A percentile compares a stretch with the other conserved stretches of the same genome.
Evolutionary conservation across 345 rosid species (phyloP).

Genomic region (Euphorbia pulcherrima): DNA sequence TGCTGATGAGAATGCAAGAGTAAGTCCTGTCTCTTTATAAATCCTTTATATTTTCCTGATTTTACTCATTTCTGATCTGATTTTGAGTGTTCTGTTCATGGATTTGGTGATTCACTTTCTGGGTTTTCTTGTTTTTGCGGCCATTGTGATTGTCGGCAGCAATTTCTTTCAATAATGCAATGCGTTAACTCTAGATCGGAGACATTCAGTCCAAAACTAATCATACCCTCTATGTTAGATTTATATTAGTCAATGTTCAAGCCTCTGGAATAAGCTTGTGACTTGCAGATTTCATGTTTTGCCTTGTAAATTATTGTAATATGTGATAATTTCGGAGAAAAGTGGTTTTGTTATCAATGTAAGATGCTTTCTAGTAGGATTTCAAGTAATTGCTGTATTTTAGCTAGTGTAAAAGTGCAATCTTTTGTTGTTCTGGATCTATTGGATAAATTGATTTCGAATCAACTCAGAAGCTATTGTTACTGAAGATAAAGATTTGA

Average conservation of each 20-base stretch:
- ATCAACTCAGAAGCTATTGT: too few relatives aligned
- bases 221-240: too few relatives aligned
- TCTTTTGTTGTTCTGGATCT: conserved; percentile 4
- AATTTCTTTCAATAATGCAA: too few relatives aligned
- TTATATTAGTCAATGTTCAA: too few relatives aligned
- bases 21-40: conserved; percentile 36
- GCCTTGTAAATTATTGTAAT: not conserved
- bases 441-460: too few relatives aligned
- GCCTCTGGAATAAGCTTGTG: conserved; percentile 14
- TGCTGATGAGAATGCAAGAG: conserved; percentile 83
- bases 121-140: not conserved
- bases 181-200: not conserved
- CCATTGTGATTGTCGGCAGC: not conserved
- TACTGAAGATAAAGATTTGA: too few relatives aligned
- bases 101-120: not conserved
- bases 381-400: not conserved
- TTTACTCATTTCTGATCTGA: conserved; percentile 36
- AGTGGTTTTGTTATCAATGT: not conserved
- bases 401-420: not conserved
- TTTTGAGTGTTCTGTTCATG: too few relatives aligned
- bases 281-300: conserved; percentile 5
- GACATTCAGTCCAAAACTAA: too few relatives aligned
- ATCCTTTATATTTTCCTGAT: conserved; percentile 1
- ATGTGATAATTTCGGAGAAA: conserved; percentile 17
- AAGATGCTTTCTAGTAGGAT: conserved; percentile 3